Conservation (phyloP, 495 filamentous ascomycete species). For the Cairneyella variabilis region DNA sequence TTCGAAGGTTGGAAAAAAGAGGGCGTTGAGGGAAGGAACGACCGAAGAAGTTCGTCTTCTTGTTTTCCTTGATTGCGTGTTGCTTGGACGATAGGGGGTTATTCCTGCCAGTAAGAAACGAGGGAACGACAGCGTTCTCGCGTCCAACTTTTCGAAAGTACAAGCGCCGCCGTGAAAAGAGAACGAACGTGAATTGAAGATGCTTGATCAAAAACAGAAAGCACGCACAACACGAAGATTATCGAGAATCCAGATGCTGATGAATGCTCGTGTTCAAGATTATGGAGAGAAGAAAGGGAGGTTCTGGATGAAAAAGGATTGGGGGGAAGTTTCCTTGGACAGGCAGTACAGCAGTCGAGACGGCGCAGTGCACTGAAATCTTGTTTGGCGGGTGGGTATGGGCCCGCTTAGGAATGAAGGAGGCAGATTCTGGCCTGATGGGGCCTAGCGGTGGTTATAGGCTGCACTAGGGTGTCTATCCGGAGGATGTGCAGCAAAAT, state of each 20-base stretch:
- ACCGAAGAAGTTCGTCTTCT: neutral
- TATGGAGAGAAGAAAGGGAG: constrained; percentile 28
- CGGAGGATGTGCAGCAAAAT: neutral
- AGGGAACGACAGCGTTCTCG: constrained; percentile 24
- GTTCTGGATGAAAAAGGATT: constrained; percentile 9
- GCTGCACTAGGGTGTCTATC: neutral
- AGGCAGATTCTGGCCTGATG: neutral
- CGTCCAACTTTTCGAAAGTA: constrained; percentile 12
- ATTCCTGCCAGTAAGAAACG: constrained; percentile 20
- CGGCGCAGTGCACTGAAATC: constrained; percentile 1
- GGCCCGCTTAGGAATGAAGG: constrained; percentile 9
- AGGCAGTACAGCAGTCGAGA: neutral
- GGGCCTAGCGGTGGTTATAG: constrained; percentile 2
- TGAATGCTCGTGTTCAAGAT: constrained; percentile 25
- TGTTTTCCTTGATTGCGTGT: constrained; percentile 18
- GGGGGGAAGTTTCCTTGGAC: neutral
- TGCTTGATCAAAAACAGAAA: neutral
- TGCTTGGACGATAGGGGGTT: constrained; percentile 24
- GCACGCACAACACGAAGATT: constrained; percentile 2
- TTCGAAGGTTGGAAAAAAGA: constrained; percentile 5
- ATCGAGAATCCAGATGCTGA: constrained; percentile 8
- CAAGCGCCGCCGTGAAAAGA: neutral
- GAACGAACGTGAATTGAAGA: constrained; percentile 15
- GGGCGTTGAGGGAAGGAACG: constrained; percentile 18
- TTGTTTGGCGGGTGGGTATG: constrained; percentile 1